phyloP scores from a whole-genome alignment of 2,329 filamentous ascomycete genomes.

The Sclerotinia sclerotiorum region DNA sequence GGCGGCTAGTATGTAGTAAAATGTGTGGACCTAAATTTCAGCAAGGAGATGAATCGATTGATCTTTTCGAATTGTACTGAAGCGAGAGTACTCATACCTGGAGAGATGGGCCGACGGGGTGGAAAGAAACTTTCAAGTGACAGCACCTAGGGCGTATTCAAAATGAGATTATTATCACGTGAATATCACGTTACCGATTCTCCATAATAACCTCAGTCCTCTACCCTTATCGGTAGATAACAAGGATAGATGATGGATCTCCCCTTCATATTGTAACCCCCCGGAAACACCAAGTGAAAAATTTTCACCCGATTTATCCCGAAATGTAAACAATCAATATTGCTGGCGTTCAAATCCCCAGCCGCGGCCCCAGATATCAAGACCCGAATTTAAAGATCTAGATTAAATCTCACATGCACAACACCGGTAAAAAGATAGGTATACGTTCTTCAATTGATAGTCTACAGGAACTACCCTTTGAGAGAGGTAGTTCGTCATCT shows the following conservation, averaged over 20 bases:
- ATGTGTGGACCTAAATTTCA: too few species aligned
- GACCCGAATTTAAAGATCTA: not conserved
- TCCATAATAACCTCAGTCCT: not conserved
- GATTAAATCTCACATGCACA: constrained; percentile 4
- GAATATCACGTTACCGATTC: not conserved
- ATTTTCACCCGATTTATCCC: constrained; percentile 13
- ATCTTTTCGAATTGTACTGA: too few species aligned
- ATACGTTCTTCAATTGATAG: constrained; percentile 16
- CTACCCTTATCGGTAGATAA: constrained; percentile 15
- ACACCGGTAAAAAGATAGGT: not conserved
- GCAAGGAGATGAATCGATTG: too few species aligned
- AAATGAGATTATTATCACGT: not conserved
- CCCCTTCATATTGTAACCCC: not conserved
- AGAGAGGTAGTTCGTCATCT: constrained; percentile 13
- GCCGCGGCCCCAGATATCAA: constrained; percentile 10
- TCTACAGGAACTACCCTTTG: constrained; percentile 15
- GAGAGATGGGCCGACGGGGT: too few species aligned
- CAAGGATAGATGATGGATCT: not conserved
- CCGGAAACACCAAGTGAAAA: constrained; percentile 7
- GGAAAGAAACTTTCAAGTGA: too few species aligned
- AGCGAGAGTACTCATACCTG: too few species aligned
- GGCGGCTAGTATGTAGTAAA: too few species aligned
- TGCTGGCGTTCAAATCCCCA: not conserved
- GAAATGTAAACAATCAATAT: not conserved
- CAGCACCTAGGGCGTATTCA: too few species aligned